Evolutionary conservation across 129 eudicot species (phyloP).

Genomic region (Heracleum sosnowskyi): DNA sequence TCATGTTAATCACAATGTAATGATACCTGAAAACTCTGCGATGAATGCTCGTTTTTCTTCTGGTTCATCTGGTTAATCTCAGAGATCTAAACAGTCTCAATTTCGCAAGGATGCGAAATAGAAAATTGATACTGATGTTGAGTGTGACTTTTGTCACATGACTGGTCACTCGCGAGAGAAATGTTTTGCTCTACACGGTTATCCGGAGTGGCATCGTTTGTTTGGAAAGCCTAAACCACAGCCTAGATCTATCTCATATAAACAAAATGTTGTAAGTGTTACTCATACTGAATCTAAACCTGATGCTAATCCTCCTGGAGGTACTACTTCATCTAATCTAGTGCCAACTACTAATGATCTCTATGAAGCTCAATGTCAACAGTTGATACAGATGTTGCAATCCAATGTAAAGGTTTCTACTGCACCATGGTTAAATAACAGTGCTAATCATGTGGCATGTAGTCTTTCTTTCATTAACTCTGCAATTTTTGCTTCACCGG

Average conservation of each 20-base stretch:
- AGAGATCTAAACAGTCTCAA: accelerated
- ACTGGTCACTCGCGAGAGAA: neutral
- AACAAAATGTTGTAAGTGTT: neutral
- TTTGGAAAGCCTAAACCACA: neutral
- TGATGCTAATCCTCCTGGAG: too few species aligned
- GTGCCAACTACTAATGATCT: accelerated
- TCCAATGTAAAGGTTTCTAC: too few species aligned
- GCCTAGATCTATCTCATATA: neutral
- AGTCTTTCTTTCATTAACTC: too few species aligned
- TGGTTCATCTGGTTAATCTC: accelerated
- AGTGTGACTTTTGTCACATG: neutral
- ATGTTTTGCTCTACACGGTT: neutral
- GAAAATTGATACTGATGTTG: too few species aligned
- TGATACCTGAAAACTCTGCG: neutral
- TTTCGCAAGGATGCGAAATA: neutral
- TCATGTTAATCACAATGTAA: accelerated
- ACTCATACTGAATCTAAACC: neutral
- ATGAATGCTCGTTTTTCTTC: neutral
- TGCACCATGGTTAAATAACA: neutral
- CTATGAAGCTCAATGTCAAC: neutral
- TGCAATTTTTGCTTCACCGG: too few species aligned
- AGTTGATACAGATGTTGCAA: neutral
- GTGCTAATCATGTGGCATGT: too few species aligned
- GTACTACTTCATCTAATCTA: too few species aligned
- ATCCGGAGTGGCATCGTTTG: neutral